Percentiles rank a stretch among this genome's conserved stretches.
Conservation (phyloP, 768 basidiomycete species). For the Termitomyces sp. region DNA sequence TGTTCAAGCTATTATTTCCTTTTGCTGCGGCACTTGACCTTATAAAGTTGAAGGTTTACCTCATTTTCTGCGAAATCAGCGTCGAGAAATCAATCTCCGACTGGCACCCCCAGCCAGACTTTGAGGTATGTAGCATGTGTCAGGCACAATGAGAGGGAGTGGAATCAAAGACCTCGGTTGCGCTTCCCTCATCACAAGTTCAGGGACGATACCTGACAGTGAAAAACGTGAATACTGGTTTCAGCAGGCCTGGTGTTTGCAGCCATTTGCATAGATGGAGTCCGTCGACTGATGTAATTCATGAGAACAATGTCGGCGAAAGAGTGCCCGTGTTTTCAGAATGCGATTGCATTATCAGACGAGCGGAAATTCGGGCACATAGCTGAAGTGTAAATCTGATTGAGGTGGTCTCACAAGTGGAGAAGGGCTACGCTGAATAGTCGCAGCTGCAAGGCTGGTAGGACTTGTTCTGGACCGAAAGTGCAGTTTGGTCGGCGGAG, state of each 20-base stretch:
- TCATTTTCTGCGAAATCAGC: background rate
- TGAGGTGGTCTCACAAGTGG: background rate
- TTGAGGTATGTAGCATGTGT: background rate
- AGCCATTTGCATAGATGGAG: background rate
- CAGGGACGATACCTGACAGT: background rate
- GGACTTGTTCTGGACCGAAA: background rate
- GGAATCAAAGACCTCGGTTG: background rate
- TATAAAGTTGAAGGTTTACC: background rate
- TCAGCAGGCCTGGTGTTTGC: background rate
- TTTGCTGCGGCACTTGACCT: background rate
- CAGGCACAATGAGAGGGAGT: background rate
- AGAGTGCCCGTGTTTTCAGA: background rate
- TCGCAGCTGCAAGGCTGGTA: background rate
- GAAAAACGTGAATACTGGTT: background rate
- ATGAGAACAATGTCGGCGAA: background rate
- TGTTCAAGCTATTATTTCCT: background rate
- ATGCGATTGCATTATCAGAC: background rate
- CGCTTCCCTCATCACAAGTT: background rate
- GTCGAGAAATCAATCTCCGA: background rate
- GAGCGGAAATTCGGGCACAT: background rate
- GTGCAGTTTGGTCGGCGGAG: background rate
- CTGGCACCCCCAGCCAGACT: too few relatives aligned
- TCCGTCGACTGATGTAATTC: background rate
- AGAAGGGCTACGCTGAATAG: background rate
- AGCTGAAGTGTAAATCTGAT: background rate